Evolutionary conservation across 139 green algal species (phyloP).

Genomic region (Yamagishiella unicocca): DNA sequence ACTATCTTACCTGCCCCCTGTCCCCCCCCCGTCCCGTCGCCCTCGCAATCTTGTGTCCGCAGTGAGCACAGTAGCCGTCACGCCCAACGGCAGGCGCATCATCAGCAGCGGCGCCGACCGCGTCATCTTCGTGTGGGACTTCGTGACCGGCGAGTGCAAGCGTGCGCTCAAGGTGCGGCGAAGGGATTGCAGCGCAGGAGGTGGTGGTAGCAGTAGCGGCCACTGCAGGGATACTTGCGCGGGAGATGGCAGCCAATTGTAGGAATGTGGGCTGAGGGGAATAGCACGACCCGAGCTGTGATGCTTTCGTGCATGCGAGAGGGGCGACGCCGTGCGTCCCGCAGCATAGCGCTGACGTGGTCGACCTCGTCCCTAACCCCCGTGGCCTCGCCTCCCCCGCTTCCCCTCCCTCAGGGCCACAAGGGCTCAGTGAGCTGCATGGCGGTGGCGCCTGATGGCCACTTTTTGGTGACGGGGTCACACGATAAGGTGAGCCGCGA

Average conservation of each 20-base stretch:
- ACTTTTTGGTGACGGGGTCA: slow-evolving; percentile 19
- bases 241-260: no score
- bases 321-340: no score
- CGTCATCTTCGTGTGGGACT: slow-evolving; percentile 41
- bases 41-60: neutral
- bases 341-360: no score
- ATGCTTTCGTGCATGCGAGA: no score
- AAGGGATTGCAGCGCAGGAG: neutral
- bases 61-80: slow-evolving; percentile 37
- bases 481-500: slow-evolving; percentile 8
- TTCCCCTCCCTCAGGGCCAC: slow-evolving; percentile 21
- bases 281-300: no score
- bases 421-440: slow-evolving; percentile 39
- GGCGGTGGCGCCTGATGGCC: slow-evolving; percentile 26
- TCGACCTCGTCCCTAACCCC: neutral
- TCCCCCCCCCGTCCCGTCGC: neutral
- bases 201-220: neutral
- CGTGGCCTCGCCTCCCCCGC: neutral
- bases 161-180: slow-evolving; percentile 13
- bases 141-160: slow-evolving; percentile 29
- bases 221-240: no score
- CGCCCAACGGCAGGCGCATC: slow-evolving; percentile 21
- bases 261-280: no score
- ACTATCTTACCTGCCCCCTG: no score
- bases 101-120: slow-evolving; percentile 6